Evolutionary conservation across 805 yeast species (phyloP).

Genomic region (Schizosaccharomyces cryophilus): DNA sequence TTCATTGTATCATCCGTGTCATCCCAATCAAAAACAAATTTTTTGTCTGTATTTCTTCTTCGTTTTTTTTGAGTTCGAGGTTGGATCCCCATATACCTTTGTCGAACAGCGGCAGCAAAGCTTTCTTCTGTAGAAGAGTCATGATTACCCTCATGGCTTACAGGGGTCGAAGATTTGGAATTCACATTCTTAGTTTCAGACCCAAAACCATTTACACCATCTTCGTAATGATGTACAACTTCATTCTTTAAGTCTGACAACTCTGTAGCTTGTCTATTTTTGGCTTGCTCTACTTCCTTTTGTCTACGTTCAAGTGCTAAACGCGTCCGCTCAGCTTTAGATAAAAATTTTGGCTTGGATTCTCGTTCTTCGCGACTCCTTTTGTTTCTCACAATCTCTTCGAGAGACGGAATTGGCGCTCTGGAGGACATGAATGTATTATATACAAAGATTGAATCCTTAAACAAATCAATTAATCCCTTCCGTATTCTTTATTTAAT

Average conservation of each 20-base stretch:
- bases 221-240: not conserved
- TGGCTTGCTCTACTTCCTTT: not conserved
- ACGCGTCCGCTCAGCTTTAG: constrained; percentile 22
- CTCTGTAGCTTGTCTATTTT: constrained; percentile 1
- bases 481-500: not conserved
- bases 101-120: constrained; percentile 1
- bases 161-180: not conserved
- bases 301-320: constrained; percentile 11
- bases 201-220: constrained; percentile 1
- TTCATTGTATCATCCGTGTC: constrained; percentile 47
- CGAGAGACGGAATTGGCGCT: constrained; percentile 10
- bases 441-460: no score
- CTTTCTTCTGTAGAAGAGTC: not conserved
- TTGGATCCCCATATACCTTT: constrained; percentile 6
- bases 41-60: constrained; percentile 11
- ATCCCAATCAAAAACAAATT: constrained; percentile 49
- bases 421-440: not conserved
- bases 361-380: constrained; percentile 7
- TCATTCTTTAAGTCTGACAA: constrained; percentile 6
- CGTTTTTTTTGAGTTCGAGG: constrained; percentile 3
- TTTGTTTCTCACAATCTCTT: constrained; percentile 11
- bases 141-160: not conserved
- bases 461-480: not conserved
- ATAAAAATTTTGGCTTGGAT: constrained; percentile 20
- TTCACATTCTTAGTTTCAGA: not conserved